Percentiles rank a stretch among this genome's conserved stretches.
Conservation (phyloP, 768 basidiomycete species). For the Kwoniella dejecticola region DNA sequence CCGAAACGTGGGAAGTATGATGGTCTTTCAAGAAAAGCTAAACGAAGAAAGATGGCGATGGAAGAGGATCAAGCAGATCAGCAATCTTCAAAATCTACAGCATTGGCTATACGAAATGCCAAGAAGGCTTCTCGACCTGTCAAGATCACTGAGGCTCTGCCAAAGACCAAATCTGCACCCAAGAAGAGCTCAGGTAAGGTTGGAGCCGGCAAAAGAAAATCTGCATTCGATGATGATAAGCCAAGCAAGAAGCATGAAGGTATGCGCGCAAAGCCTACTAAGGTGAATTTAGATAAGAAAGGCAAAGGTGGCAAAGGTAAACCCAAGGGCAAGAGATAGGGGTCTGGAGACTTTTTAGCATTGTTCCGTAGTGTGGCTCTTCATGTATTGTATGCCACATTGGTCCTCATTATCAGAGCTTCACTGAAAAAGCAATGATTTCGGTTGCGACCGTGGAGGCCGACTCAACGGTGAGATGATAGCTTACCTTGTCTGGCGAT, state of each 20-base stretch:
- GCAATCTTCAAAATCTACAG: constrained; percentile 62
- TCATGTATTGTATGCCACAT: neutral
- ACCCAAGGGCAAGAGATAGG: constrained; percentile 31
- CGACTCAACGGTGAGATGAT: too few species aligned
- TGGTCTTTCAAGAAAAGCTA: constrained; percentile 82
- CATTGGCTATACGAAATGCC: constrained; percentile 79
- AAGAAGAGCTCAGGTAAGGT: constrained; percentile 27
- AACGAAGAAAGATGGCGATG: constrained; percentile 81
- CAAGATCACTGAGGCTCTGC: constrained; percentile 70
- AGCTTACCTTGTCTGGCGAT: too few species aligned
- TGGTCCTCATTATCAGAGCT: neutral
- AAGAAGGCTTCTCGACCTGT: constrained; percentile 74
- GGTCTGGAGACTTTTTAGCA: neutral
- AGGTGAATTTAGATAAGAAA: constrained; percentile 37
- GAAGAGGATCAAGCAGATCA: constrained; percentile 70
- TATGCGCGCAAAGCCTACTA: constrained; percentile 42
- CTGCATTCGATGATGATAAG: constrained; percentile 42
- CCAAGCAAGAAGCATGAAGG: constrained; percentile 35
- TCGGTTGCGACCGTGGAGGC: too few species aligned
- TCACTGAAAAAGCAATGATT: too few species aligned
- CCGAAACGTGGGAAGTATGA: constrained; percentile 56
- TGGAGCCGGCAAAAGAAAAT: constrained; percentile 28
- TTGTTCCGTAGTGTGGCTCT: neutral
- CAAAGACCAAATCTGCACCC: constrained; percentile 16
- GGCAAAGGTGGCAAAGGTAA: constrained; percentile 31